Base-by-base conservation (phyloP, 371 early-diverging fungal species). In the Mortierella sp. region DNA sequence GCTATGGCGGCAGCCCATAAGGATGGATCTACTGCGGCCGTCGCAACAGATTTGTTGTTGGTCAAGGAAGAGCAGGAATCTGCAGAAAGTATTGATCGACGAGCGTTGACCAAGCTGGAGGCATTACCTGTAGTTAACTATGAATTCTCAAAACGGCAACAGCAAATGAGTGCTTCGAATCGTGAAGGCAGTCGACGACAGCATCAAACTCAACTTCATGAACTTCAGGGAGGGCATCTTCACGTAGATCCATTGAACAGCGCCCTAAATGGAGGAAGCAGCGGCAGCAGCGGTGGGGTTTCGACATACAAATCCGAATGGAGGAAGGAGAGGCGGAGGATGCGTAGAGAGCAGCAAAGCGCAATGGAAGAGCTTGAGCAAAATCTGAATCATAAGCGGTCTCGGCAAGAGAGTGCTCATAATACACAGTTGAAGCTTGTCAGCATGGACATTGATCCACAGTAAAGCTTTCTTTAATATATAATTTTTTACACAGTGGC, bases 121-220 rank as follows among this genome's bases (percentile, higher is more conserved):
- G 66, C 69, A 2, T 22, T 86, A 59, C 89, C 89, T 0, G 84
- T 89, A 15, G 89, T 89, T 22, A 89, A 87, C 57, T 90, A 88
- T 66, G 88, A 89, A 62, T 78, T 68, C 1, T 83, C 85, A 12
- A 76, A 85, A 17, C 85, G 89, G 35, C 77, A 87, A 66, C 78
- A 78, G 23, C 73, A 61, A 22, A 26, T 68, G 43, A 63, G 45
- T 34, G 56, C 68, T 3, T 67, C 68, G 1, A 63, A 59, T n/a
- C 68, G 65, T 34, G 61, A 75, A 15, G 61, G 58, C 42, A 22
- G 56, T 32, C 47, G 37, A 23, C 22, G 42, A 51, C 45, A 28
- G 40, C 55, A 74, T 31, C 58, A 61, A n/a, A 10, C 29, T 8
- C 72, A 66, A 19, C 31, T 49, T 19, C 66, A 57, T 40, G 70